Conservation (phyloP, 768 basidiomycete species). For the Dendrothele bispora region DNA sequence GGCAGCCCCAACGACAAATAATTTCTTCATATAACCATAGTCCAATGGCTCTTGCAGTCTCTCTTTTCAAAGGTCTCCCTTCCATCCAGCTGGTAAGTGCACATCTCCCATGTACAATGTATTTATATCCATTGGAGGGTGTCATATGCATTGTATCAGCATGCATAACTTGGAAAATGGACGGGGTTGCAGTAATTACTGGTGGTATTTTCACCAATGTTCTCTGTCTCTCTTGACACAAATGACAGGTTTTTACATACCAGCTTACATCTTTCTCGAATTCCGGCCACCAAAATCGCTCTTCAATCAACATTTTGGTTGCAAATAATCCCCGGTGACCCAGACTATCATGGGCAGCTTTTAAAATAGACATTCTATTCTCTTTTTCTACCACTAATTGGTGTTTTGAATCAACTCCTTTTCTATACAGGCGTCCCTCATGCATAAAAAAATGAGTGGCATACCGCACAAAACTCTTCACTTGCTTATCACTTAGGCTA, state of each 20-base stretch:
- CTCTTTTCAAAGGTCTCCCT: slow-evolving; percentile 14
- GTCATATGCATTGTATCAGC: slow-evolving; percentile 29
- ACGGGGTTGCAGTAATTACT: slow-evolving; percentile 19
- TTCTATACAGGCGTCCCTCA: neutral
- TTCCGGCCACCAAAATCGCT: slow-evolving; percentile 13
- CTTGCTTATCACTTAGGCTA: neutral
- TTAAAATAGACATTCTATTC: neutral
- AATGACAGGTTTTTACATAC: slow-evolving; percentile 9
- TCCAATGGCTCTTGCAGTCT: slow-evolving; percentile 20
- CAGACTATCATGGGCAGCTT: slow-evolving; percentile 5
- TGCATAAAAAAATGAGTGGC: neutral
- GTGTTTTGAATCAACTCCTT: neutral
- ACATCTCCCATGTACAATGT: slow-evolving; percentile 25
- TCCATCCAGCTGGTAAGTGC: slow-evolving; percentile 22
- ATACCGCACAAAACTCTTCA: neutral
- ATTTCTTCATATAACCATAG: slow-evolving; percentile 28
- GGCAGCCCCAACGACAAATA: slow-evolving; percentile 21
- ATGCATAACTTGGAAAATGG: slow-evolving; percentile 26
- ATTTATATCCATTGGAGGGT: slow-evolving; percentile 16
- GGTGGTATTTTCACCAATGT: slow-evolving; percentile 22
- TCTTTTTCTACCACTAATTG: slow-evolving; percentile 2
- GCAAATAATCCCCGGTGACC: slow-evolving; percentile 11
- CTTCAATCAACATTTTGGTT: neutral
- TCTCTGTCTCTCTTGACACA: slow-evolving; percentile 7
- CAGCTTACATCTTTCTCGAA: slow-evolving; percentile 7